Evolutionary conservation across 495 filamentous ascomycete species (phyloP).

Genomic region (Lasiosphaeriaceae sp.): DNA sequence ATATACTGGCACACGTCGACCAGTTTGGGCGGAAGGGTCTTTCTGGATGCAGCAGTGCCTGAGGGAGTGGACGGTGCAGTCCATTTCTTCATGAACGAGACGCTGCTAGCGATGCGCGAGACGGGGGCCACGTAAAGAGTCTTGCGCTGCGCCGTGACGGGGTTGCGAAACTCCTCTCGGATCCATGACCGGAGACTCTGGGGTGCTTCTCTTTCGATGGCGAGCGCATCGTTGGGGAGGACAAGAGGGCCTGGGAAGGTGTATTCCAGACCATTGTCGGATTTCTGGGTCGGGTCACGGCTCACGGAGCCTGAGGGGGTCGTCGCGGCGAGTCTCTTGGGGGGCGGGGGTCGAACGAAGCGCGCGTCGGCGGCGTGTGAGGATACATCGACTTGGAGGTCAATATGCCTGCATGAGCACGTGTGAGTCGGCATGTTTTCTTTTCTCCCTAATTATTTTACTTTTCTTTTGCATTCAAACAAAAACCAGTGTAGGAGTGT

Average conservation of each 20-base stretch:
- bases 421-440: no score
- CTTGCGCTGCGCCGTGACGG: conserved; percentile 40
- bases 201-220: conserved; percentile 48
- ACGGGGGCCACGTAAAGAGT: conserved; percentile 52
- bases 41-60: background rate
- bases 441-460: no score
- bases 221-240: conserved; percentile 58
- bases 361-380: conserved; percentile 24
- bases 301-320: conserved; percentile 25
- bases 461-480: no score
- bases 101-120: conserved; percentile 32
- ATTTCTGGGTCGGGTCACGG: background rate
- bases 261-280: background rate
- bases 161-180: conserved; percentile 48
- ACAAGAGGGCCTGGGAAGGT: conserved; percentile 59
- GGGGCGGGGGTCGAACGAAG: conserved; percentile 20
- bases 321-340: conserved; percentile 28
- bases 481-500: no score
- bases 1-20: conserved; percentile 51
- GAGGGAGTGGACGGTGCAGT: conserved; percentile 9
- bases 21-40: conserved; percentile 13
- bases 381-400: conserved; percentile 31
- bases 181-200: conserved; percentile 58
- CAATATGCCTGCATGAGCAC: conserved; percentile 8
- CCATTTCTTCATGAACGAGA: conserved; percentile 40